Evolutionary conservation across 352 stramenopile species (phyloP), one percentile per base, ranked within the genome.

Genomic region (Phytophthora agathidicida): DNA sequence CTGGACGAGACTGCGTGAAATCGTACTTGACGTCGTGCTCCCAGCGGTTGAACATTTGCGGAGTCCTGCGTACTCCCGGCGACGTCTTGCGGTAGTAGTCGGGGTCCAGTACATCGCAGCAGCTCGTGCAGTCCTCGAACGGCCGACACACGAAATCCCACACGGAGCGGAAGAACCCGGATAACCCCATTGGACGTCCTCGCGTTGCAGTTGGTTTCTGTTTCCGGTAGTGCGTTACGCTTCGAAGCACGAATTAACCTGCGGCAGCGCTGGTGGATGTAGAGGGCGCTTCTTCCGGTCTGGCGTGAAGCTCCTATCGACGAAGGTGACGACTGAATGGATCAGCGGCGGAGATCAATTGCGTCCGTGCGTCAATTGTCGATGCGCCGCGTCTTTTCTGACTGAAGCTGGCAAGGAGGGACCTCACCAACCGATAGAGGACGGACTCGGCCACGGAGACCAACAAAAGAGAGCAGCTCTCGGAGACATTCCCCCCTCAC

Each of bases 61-160:
- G 55, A 19, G 45, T 66, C 17, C 54, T 55, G 32, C 38, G 50
- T 41, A 71, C 69, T 20, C 69, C 69, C 1, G 69, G 69, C n/a
- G 69, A 78, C 30, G 60, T 68, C 36, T 71, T 71, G 53, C 60
- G 49, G 31, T 67, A 74, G 60, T 74, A 74, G 47, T 66, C 43
- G 13, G 50, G 45, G 60, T 78, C 69, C 28, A 68, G 52, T 14
- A 78, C 52, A 20, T 67, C 67, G 44, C 52, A 67, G 47, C 69
- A 74, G 33, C 55, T 74, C 38, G 54, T 64, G 27, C 65, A 78
- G 42, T 74, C 60, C 39, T 63, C 57, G 28, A 78, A 78, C 23
- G 69, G 65, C 32, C 54, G 60, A 9, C 69, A 31, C 32, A 78
- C 44, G n/a, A 78, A 36, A 23, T 75, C 60, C 65, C 60, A 70